Conservation (phyloP, 1,284 basidiomycete species). For the Ganoderma boninense region DNA sequence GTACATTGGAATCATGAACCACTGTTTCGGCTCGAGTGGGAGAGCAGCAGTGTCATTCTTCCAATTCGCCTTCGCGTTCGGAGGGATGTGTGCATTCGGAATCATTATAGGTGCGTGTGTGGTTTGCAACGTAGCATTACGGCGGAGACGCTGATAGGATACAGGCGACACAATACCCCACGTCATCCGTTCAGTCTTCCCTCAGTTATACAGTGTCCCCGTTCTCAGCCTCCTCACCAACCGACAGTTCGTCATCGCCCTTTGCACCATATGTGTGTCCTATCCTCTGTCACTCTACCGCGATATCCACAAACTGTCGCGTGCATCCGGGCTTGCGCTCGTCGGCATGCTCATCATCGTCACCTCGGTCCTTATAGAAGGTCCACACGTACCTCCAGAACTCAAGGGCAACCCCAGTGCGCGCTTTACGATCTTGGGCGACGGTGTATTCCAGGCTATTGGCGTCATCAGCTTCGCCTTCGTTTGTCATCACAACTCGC, state of each 20-base stretch:
- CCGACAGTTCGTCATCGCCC: conserved; percentile 87
- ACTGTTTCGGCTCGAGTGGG: conserved; percentile 91
- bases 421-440: conserved; percentile 77
- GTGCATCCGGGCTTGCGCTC: conserved; percentile 90
- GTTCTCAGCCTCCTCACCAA: conserved; percentile 83
- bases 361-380: conserved; percentile 85
- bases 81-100: conserved; percentile 97
- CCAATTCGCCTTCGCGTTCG: conserved; percentile 97
- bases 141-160: conserved; percentile 38
- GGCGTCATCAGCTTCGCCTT: conserved; percentile 97
- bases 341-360: conserved; percentile 97
- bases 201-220: conserved; percentile 73
- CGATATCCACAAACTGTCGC: conserved; percentile 96
- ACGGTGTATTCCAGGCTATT: conserved; percentile 90
- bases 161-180: conserved; percentile 94
- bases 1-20: conserved; percentile 97
- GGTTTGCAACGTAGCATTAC: conserved; percentile 54
- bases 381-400: conserved; percentile 80
- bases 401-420: conserved; percentile 81
- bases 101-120: conserved; percentile 79
- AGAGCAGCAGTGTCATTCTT: conserved; percentile 96
- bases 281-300: conserved; percentile 97
- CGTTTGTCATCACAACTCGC: conserved; percentile 93
- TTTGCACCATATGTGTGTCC: conserved; percentile 89
- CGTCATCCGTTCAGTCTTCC: conserved; percentile 90